A percentile compares a stretch with the other conserved stretches of the same genome.
These are phyloP conservation scores for Aspergillus sp. DNA, from an alignment of 2,329 filamentous ascomycete species.

Conservation along the genomic window DNA sequence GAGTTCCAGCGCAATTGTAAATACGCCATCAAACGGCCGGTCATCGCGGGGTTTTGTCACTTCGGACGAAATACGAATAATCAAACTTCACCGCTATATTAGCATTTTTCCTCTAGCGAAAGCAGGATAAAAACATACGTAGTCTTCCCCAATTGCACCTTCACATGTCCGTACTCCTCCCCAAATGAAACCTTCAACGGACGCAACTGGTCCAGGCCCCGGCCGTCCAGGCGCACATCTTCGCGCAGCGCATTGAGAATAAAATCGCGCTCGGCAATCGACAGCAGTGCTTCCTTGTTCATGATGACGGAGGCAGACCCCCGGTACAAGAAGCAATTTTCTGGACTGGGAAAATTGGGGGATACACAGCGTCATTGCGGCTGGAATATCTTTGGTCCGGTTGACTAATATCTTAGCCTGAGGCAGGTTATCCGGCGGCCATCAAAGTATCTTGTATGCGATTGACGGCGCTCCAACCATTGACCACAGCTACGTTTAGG, in stretches of 20 bases:
- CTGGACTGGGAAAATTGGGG: neutral
- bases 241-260: slow-evolving; percentile 75
- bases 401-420: slow-evolving; percentile 8
- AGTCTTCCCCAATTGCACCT: slow-evolving; percentile 83
- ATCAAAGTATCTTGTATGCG: too few relatives aligned
- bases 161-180: slow-evolving; percentile 82
- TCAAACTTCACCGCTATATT: slow-evolving; percentile 50
- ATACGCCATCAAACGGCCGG: slow-evolving; percentile 90
- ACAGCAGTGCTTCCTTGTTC: slow-evolving; percentile 89
- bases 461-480: too few relatives aligned
- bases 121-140: slow-evolving; percentile 51
- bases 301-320: slow-evolving; percentile 46
- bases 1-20: slow-evolving; percentile 85
- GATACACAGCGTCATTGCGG: slow-evolving; percentile 12
- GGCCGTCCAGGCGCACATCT: slow-evolving; percentile 75
- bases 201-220: slow-evolving; percentile 72
- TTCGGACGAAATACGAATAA: slow-evolving; percentile 80
- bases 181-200: slow-evolving; percentile 73
- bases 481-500: too few relatives aligned
- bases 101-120: neutral
- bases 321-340: slow-evolving; percentile 13
- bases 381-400: slow-evolving; percentile 7
- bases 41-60: slow-evolving; percentile 79
- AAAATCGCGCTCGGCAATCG: slow-evolving; percentile 81
- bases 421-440: slow-evolving; percentile 3